phyloP scores from a whole-genome alignment of 148 eudicot genomes.

The Rhododendron ovatum region DNA sequence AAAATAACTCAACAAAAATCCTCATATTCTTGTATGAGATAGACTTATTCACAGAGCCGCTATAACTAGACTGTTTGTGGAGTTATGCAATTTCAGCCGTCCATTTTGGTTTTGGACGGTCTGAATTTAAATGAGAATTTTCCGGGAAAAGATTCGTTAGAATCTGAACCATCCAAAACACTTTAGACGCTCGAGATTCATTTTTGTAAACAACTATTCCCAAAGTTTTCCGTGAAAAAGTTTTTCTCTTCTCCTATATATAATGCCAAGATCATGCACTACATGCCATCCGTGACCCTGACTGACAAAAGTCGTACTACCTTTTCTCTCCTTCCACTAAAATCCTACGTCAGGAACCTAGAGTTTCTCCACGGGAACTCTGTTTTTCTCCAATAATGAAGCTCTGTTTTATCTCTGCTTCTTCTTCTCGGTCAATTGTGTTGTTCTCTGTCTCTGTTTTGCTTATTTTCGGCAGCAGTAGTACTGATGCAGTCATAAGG shows the following conservation, averaged over 20 bases:
- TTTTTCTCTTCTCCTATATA: no score
- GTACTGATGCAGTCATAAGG: conserved; percentile 10
- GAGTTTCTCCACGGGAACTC: not conserved
- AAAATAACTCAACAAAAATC: not conserved
- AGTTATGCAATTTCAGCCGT: no score
- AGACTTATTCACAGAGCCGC: no score
- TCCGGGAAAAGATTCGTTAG: no score
- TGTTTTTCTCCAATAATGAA: not conserved
- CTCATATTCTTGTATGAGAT: no score
- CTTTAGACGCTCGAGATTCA: no score
- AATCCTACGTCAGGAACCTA: not conserved
- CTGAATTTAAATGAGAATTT: no score
- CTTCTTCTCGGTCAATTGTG: not conserved
- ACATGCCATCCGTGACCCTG: not conserved
- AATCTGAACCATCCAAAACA: no score
- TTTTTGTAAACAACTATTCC: no score
- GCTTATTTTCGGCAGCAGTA: not conserved
- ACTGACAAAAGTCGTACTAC: not conserved
- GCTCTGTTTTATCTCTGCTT: not conserved
- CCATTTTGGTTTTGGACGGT: no score
- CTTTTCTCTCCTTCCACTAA: not conserved
- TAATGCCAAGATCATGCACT: not conserved
- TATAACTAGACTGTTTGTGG: no score
- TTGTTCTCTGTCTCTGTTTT: not conserved
- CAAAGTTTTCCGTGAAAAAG: no score